A percentile compares a stretch with the other conserved stretches of the same genome.
phyloP scores from a whole-genome alignment of 306 rosid species.

The Amphicarpaea edgeworthii region DNA sequence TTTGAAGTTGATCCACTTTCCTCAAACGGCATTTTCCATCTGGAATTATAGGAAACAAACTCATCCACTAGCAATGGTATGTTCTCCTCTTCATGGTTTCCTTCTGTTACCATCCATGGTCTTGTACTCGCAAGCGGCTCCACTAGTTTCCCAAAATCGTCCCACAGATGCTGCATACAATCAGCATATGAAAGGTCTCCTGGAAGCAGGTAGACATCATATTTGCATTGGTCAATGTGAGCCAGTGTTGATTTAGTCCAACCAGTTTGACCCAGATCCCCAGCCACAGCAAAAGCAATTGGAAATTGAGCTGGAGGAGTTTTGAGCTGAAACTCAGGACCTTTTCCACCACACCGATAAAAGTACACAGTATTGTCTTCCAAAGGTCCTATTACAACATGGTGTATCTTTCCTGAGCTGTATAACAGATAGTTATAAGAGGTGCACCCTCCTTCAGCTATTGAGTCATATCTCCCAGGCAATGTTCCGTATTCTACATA shows the following conservation, averaged over 20 bases:
- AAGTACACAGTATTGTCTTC: constrained; percentile 70
- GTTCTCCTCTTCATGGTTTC: constrained; percentile 87
- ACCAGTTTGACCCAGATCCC: constrained; percentile 91
- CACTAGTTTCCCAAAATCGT: constrained; percentile 80
- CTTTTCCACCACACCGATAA: constrained; percentile 86
- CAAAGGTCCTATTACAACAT: constrained; percentile 89
- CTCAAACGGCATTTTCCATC: constrained; percentile 94
- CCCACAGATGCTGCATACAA: constrained; percentile 82
- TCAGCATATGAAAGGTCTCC: constrained; percentile 98
- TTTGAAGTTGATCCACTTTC: constrained; percentile 93
- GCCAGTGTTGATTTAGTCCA: constrained; percentile 96
- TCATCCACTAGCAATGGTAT: constrained; percentile 67
- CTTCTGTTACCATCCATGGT: constrained; percentile 99
- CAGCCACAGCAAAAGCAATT: constrained; percentile 83
- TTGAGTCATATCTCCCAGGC: constrained; percentile 66
- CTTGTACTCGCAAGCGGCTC: constrained; percentile 94
- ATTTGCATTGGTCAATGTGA: constrained; percentile 75
- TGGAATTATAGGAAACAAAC: constrained; percentile 81
- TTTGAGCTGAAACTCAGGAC: constrained; percentile 75
- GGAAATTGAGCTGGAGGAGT: constrained; percentile 91
- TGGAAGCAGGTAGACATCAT: constrained; percentile 89
- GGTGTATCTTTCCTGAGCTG: constrained; percentile 91
- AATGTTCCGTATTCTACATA: constrained; percentile 81
- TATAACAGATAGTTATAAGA: constrained; percentile 77
- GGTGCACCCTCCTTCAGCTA: constrained; percentile 76